A percentile compares a stretch with the other conserved stretches of the same genome.
These are phyloP conservation scores for Cystobasidium sp. DNA, from an alignment of 1,284 basidiomycete species.

Conservation along the genomic window DNA sequence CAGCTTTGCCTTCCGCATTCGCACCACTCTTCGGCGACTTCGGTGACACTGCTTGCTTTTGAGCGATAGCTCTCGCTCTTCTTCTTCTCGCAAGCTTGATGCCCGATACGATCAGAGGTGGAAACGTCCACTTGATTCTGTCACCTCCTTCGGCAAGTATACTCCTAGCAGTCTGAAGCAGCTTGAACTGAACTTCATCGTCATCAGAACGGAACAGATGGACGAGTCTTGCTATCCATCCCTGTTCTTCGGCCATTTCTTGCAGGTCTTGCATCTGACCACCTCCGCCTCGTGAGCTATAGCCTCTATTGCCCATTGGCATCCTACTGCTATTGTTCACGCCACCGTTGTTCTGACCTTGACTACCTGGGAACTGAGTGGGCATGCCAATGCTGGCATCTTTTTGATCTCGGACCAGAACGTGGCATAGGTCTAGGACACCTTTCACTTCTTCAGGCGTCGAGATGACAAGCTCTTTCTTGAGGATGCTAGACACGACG, in stretches of 20 bases:
- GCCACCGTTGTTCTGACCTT: slow-evolving; percentile 62
- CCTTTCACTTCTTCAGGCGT: slow-evolving; percentile 87
- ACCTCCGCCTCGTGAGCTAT: slow-evolving; percentile 26
- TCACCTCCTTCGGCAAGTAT: slow-evolving; percentile 90
- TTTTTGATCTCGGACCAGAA: slow-evolving; percentile 84
- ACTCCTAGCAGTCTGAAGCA: slow-evolving; percentile 82
- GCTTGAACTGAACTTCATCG: slow-evolving; percentile 82
- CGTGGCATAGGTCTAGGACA: slow-evolving; percentile 84
- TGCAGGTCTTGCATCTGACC: slow-evolving; percentile 71
- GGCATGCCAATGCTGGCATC: slow-evolving; percentile 63
- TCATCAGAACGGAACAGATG: slow-evolving; percentile 87
- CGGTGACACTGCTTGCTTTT: background rate
- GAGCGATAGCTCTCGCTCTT: slow-evolving; percentile 26
- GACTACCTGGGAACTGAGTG: slow-evolving; percentile 48
- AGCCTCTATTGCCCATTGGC: slow-evolving; percentile 27
- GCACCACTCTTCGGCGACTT: slow-evolving; percentile 8
- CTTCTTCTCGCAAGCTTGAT: slow-evolving; percentile 81
- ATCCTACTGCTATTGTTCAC: slow-evolving; percentile 59
- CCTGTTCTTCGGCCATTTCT: slow-evolving; percentile 93
- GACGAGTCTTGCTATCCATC: slow-evolving; percentile 94
- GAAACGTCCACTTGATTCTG: slow-evolving; percentile 90
- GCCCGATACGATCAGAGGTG: slow-evolving; percentile 84
- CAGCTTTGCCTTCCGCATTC: slow-evolving; percentile 55
- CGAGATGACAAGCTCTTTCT: slow-evolving; percentile 91
- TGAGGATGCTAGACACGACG: slow-evolving; percentile 85